Evolutionary conservation across 2,329 filamentous ascomycete genomes (phyloP), one percentile per base, ranked within the genome.

Genomic region (Apiospora phragmitis): DNA sequence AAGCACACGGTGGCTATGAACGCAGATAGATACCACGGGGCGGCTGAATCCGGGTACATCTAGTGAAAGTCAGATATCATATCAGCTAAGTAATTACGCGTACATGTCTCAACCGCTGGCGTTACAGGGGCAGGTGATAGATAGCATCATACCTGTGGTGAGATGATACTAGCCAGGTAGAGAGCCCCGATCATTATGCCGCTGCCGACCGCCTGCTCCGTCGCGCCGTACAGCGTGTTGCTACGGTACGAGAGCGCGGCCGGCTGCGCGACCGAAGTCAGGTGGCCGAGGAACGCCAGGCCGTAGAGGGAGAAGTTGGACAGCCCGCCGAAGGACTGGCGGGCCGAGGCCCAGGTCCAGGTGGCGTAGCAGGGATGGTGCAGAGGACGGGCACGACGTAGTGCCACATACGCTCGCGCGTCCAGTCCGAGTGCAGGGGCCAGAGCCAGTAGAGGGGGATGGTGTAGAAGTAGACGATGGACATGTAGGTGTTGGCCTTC

Each of bases 401-500:
- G 41, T 67, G 65, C 65, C 65, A 67, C 38, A 67, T 67, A 41
- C 65, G 65, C 41, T 67, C 65, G 41, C 65, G 65, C 65, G 65
- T 67, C 65, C 65, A 67, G 41, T 67, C 38, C 41, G 65, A 67
- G 4, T 67, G 65, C 4, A 32, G 41, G 4, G 65, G 41, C 41
- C 41, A 67, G 24, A 45, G 2, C 41, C 65, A 67, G 14, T 32
- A 47, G 6, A 67, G n/a, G 0, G 65, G 65, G 16, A 67, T 32
- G 12, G 24, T 26, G 65, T 67, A 67, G 41, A 67, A 67, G 43
- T 21, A 45, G 16, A 42, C 42, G 7, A 43, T n/a, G n/a, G 65
- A 24, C 11, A 67, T 32, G 65, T 29, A 67, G 41, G 6, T 11
- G 21, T 67, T 67, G 24, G 35, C 65, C 41, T 21, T 67, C 1